Conservation (phyloP, 768 basidiomycete genomes). For the Suillus hirtellus region DNA sequence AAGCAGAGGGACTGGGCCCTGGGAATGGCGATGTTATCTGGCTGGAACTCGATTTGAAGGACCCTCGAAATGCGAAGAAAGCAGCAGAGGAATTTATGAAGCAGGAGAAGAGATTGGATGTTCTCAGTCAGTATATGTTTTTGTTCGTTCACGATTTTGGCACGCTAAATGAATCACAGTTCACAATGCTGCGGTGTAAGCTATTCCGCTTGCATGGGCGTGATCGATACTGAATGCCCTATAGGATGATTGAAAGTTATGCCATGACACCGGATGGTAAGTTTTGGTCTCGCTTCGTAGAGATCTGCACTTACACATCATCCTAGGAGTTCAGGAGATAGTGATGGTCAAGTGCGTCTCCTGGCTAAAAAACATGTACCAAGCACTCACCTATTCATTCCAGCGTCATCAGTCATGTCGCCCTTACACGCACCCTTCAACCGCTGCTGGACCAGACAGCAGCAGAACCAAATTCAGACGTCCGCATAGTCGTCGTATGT, state of each 20-base stretch:
- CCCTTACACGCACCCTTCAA: constrained; percentile 54
- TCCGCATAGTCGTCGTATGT: constrained; percentile 59
- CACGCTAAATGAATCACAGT: constrained; percentile 34
- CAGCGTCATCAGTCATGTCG: constrained; percentile 55
- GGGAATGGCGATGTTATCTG: constrained; percentile 49
- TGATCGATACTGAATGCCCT: constrained; percentile 1
- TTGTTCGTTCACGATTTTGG: neutral
- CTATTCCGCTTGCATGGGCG: neutral
- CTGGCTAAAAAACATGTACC: neutral
- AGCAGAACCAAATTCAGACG: constrained; percentile 48
- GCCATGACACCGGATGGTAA: constrained; percentile 30
- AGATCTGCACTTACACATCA: neutral
- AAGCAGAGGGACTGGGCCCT: constrained; percentile 42
- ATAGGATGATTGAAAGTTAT: constrained; percentile 24
- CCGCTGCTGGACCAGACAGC: constrained; percentile 55
- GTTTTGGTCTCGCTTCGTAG: neutral
- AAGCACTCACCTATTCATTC: constrained; percentile 9
- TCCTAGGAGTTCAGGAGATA: constrained; percentile 38
- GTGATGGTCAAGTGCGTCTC: constrained; percentile 47
- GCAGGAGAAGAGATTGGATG: constrained; percentile 54
- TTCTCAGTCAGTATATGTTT: constrained; percentile 42
- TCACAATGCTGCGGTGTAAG: constrained; percentile 57
- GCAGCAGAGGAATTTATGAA: constrained; percentile 50
- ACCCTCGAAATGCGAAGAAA: constrained; percentile 47
- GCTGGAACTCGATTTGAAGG: constrained; percentile 52